Percentiles rank a stretch among this genome's conserved stretches.
These are phyloP conservation scores for Apiospora pterosperma DNA, from an alignment of 2,329 filamentous ascomycete genomes.

Conservation along the genomic window DNA sequence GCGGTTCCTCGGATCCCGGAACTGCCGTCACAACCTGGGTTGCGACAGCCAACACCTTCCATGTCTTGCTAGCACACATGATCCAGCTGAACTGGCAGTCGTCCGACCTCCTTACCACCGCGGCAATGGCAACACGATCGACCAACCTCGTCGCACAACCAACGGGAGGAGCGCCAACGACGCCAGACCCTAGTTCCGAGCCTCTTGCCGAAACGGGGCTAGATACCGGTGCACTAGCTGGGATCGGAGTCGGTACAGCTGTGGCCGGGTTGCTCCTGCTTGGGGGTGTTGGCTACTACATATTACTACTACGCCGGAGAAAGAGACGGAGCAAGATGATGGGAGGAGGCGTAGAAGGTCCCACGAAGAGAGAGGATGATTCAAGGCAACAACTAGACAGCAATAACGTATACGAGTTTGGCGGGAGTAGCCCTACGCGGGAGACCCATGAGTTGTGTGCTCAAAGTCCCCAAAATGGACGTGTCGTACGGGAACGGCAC, in stretches of 20 bases:
- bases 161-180: not conserved
- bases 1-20: not conserved
- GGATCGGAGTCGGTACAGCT: not conserved
- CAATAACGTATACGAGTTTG: not conserved
- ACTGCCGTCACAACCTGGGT: too few species aligned
- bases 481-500: not conserved
- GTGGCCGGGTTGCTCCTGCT: not conserved
- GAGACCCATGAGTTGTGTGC: not conserved
- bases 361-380: not conserved
- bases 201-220: not conserved
- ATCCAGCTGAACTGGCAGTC: slow-evolving; percentile 3
- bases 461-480: not conserved
- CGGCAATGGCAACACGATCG: not conserved
- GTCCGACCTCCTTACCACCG: not conserved
- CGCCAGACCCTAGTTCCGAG: not conserved
- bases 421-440: not conserved
- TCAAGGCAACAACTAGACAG: not conserved
- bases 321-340: too few species aligned
- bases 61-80: not conserved
- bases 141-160: not conserved
- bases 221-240: not conserved
- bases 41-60: not conserved
- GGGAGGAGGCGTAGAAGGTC: not conserved
- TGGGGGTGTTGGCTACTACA: not conserved
- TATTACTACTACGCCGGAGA: not conserved